These are phyloP conservation scores for Ustilago loliicola DNA, from an alignment of 1,284 basidiomycete species.

Conservation along the genomic window DNA sequence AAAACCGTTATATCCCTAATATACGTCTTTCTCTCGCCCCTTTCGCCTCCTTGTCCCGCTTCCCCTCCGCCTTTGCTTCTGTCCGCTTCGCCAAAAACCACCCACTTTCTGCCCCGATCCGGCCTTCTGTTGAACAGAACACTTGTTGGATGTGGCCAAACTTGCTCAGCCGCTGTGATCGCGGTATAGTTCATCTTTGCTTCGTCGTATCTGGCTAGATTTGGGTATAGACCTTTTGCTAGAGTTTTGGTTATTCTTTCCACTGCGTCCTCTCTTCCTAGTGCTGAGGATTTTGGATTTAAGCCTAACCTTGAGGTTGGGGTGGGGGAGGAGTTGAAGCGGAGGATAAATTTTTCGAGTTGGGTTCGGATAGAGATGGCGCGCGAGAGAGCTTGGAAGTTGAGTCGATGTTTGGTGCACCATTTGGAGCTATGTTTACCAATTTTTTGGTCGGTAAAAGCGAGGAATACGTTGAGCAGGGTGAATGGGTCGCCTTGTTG, in stretches of 20 bases:
- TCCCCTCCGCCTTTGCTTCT: slow-evolving; percentile 73
- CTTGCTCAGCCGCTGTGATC: slow-evolving; percentile 77
- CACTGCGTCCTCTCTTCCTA: slow-evolving; percentile 74
- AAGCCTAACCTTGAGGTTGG: background rate
- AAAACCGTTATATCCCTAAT: slow-evolving; percentile 75
- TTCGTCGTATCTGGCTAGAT: slow-evolving; percentile 76
- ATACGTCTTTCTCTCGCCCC: slow-evolving; percentile 75
- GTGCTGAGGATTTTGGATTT: slow-evolving; percentile 73
- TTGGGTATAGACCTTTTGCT: slow-evolving; percentile 92
- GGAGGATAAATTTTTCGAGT: slow-evolving; percentile 89
- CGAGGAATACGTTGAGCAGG: slow-evolving; percentile 92
- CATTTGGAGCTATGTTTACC: slow-evolving; percentile 85
- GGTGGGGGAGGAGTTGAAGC: slow-evolving; percentile 75
- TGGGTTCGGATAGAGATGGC: slow-evolving; percentile 92
- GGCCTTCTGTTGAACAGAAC: slow-evolving; percentile 94
- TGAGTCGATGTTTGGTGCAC: slow-evolving; percentile 92
- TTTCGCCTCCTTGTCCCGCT: background rate
- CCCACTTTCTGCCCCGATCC: slow-evolving; percentile 81
- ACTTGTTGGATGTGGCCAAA: slow-evolving; percentile 92
- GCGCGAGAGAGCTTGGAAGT: slow-evolving; percentile 90
- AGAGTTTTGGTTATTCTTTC: slow-evolving; percentile 82
- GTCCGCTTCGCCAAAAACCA: slow-evolving; percentile 89
- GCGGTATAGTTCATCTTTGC: slow-evolving; percentile 78
- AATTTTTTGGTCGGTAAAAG: slow-evolving; percentile 77
- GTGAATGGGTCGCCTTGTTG: slow-evolving; percentile 98